Evolutionary conservation across 1,139 yeast genomes (phyloP), one percentile per base, ranked within the genome.

Genomic region (Suhomyces chickasaworum): DNA sequence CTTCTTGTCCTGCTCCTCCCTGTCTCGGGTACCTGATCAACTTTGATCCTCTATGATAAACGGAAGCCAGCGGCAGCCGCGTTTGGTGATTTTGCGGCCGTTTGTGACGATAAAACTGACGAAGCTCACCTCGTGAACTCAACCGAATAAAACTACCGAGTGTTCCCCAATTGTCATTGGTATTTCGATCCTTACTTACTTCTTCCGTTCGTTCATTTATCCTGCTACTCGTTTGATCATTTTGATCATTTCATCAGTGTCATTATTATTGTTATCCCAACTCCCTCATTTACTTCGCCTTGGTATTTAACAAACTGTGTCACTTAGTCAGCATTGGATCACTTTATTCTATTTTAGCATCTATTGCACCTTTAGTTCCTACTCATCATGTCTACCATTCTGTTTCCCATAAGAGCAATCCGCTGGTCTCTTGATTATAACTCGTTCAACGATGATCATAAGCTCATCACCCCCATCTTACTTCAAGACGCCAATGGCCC

Each of bases 401-500:
- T 30, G 37, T 57, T 57, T 46, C 57, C 59, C 20, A 56, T 59
- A 22, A 51, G 58, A 37, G 49, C 51, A 41, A 47, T 61, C 37
- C 44, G 51, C 30, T 60, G 64, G 64, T 50, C 57, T 32, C 48
- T 55, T 37, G 59, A 54, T 44, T 55, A 54, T 45, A 43, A 51
- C 35, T 54, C 60, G 25, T 44, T 44, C 36, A 50, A 43, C 15
- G 56, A 52, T 22, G 69, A 68, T 38, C 67, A 68, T 52, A 65
- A 65, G 39, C 62, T 66, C 35, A 60, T 59, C 47, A 71, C 81
- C 20, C 83, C 80, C n/a, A 81, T 90, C 31, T 66, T 91, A n/a
- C 66, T 89, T 16, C 97, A 91, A 64, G 88, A 88, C 52, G 74
- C 66, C 39, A 89, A 90, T 57, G 97, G 97, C 0, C 96, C 97